phyloP scores from a whole-genome alignment of 2,329 filamentous ascomycete species.

The Biscogniauxia marginata region DNA sequence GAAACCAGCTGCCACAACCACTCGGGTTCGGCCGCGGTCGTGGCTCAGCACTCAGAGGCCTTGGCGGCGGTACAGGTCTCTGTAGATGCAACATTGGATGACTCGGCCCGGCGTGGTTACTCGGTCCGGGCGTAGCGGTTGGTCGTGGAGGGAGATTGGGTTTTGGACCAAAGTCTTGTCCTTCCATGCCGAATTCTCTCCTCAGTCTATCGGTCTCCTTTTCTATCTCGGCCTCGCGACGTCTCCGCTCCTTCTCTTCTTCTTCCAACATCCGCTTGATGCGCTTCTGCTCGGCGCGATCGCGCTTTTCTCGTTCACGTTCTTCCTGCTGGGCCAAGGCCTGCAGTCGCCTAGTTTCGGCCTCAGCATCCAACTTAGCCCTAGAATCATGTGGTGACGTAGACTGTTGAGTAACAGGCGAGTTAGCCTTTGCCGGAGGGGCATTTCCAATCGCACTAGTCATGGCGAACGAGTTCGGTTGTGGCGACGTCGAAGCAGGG shows the following conservation, averaged over 20 bases:
- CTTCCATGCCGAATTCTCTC: constrained; percentile 62
- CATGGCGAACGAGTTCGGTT: constrained; percentile 33
- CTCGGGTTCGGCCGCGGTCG: constrained; percentile 16
- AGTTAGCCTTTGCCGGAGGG: constrained; percentile 38
- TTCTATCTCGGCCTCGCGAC: constrained; percentile 61
- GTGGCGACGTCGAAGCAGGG: constrained; percentile 26
- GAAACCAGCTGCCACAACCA: constrained; percentile 32
- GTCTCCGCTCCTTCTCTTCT: constrained; percentile 61
- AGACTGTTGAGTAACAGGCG: constrained; percentile 26
- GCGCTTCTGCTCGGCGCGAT: constrained; percentile 54
- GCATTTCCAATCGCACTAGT: constrained; percentile 45
- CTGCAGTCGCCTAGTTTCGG: constrained; percentile 73
- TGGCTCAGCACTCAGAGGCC: constrained; percentile 51
- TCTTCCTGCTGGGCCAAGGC: constrained; percentile 54
- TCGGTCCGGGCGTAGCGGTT: constrained; percentile 13
- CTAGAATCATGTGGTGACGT: constrained; percentile 36
- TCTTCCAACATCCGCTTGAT: constrained; percentile 65
- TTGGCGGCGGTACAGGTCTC: constrained; percentile 35
- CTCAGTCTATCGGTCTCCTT: constrained; percentile 80
- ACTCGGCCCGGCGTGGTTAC: constrained; percentile 5
- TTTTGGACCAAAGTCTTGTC: constrained; percentile 38
- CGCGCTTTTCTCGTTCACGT: constrained; percentile 55
- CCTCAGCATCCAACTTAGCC: too few relatives aligned
- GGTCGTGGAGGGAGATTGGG: constrained; percentile 37
- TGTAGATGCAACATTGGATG: constrained; percentile 29